These are phyloP conservation scores for Malassezia slooffiae DNA, from an alignment of 1,284 basidiomycete species.

Conservation along the genomic window DNA sequence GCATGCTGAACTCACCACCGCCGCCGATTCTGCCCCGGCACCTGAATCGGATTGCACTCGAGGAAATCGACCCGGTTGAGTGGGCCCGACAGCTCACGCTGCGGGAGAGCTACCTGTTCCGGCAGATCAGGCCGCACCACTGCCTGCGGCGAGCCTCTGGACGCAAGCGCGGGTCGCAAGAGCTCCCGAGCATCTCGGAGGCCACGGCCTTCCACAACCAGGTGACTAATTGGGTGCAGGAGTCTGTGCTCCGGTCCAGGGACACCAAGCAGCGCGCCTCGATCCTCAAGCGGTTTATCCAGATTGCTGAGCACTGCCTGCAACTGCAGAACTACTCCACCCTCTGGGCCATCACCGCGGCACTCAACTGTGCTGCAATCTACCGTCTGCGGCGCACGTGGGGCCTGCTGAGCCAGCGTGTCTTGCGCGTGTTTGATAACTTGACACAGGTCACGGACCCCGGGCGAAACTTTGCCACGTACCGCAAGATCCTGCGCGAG, in stretches of 20 bases:
- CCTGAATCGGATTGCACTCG: slow-evolving; percentile 64
- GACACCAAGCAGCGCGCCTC: slow-evolving; percentile 73
- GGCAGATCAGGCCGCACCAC: slow-evolving; percentile 78
- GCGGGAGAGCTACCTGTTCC: slow-evolving; percentile 77
- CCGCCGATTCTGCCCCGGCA: slow-evolving; percentile 63
- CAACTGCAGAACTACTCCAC: slow-evolving; percentile 84
- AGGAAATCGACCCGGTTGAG: slow-evolving; percentile 83
- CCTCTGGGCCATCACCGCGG: slow-evolving; percentile 89
- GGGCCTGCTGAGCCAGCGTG: slow-evolving; percentile 67
- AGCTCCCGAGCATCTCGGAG: slow-evolving; percentile 67
- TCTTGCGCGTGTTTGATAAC: slow-evolving; percentile 49
- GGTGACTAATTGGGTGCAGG: slow-evolving; percentile 82
- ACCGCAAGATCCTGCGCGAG: slow-evolving; percentile 70
- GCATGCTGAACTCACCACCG: too few species aligned
- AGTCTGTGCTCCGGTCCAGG: slow-evolving; percentile 70
- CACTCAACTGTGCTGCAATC: slow-evolving; percentile 86
- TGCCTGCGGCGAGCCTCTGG: slow-evolving; percentile 57
- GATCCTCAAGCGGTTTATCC: slow-evolving; percentile 81
- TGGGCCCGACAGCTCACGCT: slow-evolving; percentile 87
- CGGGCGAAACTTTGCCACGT: slow-evolving; percentile 84
- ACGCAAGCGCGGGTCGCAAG: slow-evolving; percentile 18
- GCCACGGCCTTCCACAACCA: slow-evolving; percentile 56
- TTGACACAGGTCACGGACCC: slow-evolving; percentile 77
- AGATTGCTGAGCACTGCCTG: slow-evolving; percentile 81
- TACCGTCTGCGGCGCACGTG: slow-evolving; percentile 85